Percentiles rank a stretch among this genome's conserved stretches.
Conservation (phyloP, 2,329 filamentous ascomycete species). For the Xylariaceae sp. region DNA sequence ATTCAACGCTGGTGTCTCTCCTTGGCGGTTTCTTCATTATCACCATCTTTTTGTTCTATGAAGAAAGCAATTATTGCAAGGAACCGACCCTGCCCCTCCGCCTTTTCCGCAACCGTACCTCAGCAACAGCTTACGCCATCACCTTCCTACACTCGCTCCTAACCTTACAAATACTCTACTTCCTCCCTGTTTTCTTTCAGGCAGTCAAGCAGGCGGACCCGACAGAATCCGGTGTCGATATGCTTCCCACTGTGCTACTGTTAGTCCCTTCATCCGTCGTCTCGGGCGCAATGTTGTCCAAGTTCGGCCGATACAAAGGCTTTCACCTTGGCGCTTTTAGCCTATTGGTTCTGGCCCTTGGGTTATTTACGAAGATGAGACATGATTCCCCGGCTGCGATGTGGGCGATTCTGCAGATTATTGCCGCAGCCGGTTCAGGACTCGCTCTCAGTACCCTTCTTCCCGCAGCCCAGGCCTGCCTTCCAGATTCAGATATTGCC, state of each 20-base stretch:
- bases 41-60: slow-evolving; percentile 5
- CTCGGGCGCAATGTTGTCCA: slow-evolving; percentile 22
- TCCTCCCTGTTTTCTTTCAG: slow-evolving; percentile 44
- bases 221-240: slow-evolving; percentile 16
- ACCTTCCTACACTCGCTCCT: slow-evolving; percentile 35
- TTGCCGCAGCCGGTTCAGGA: slow-evolving; percentile 37
- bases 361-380: slow-evolving; percentile 36
- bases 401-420: slow-evolving; percentile 37
- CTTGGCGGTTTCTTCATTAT: not conserved
- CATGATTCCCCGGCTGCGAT: slow-evolving; percentile 29
- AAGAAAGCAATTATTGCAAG: no score
- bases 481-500: slow-evolving; percentile 30
- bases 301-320: slow-evolving; percentile 17
- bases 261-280: slow-evolving; percentile 5
- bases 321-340: slow-evolving; percentile 28
- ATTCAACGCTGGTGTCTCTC: no score
- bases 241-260: not conserved
- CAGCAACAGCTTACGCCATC: slow-evolving; percentile 27
- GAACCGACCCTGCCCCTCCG: slow-evolving; percentile 39
- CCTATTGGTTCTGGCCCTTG: slow-evolving; percentile 34
- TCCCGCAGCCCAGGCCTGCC: slow-evolving; percentile 36
- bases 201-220: slow-evolving; percentile 33
- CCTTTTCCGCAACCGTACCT: slow-evolving; percentile 43
- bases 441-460: slow-evolving; percentile 37
- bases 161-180: slow-evolving; percentile 33